These are phyloP conservation scores for Periconia digitata DNA, from an alignment of 2,329 filamentous ascomycete genomes.

Conservation along the genomic window DNA sequence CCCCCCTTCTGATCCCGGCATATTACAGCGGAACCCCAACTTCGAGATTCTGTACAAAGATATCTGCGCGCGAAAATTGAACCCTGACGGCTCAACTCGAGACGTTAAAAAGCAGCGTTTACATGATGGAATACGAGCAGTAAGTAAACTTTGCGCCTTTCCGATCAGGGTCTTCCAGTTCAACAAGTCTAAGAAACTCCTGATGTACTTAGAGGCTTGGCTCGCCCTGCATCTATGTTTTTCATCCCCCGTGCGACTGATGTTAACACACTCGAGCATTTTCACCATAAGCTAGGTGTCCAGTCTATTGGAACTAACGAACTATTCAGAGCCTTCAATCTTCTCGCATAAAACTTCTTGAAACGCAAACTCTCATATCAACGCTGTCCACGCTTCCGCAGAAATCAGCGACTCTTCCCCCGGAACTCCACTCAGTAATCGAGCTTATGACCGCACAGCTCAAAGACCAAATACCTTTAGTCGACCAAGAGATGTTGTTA, in stretches of 20 bases:
- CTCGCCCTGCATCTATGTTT: too few relatives aligned
- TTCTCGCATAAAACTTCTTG: constrained; percentile 4
- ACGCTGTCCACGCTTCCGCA: constrained; percentile 40
- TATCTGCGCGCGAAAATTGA: constrained; percentile 46
- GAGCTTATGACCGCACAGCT: constrained; percentile 47
- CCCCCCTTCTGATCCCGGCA: constrained; percentile 42
- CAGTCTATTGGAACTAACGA: background rate
- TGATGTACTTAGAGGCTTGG: too few relatives aligned
- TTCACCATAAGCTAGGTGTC: background rate
- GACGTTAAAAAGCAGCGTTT: constrained; percentile 47
- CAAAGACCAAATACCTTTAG: constrained; percentile 34
- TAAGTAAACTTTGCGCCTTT: constrained; percentile 19
- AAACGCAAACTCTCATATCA: constrained; percentile 36
- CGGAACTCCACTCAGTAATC: constrained; percentile 47
- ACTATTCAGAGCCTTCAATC: background rate
- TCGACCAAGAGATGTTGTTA: constrained; percentile 44
- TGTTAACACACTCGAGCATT: background rate
- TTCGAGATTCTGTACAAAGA: constrained; percentile 51
- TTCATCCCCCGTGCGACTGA: too few relatives aligned
- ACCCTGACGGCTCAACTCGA: constrained; percentile 47
- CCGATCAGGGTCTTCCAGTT: too few relatives aligned
- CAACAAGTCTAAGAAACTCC: background rate
- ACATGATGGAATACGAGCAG: constrained; percentile 43
- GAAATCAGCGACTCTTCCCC: constrained; percentile 39
- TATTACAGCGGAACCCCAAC: constrained; percentile 45